phyloP scores from a whole-genome alignment of 495 filamentous ascomycete species.

The Lepidopterella palustris region DNA sequence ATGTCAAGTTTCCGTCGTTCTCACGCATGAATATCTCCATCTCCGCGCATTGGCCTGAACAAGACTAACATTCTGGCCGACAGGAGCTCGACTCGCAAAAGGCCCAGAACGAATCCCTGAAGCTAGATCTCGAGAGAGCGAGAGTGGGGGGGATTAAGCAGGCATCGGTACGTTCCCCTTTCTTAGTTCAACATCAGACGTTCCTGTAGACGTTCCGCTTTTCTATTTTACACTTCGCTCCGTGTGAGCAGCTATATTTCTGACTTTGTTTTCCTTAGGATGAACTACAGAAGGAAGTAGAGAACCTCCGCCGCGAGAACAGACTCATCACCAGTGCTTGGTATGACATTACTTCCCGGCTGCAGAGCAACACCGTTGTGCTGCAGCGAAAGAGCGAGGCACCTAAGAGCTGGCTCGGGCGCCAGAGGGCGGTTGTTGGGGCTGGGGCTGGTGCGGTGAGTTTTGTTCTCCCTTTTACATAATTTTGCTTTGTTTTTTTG shows the following conservation, averaged over 20 bases:
- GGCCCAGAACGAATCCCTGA: constrained; percentile 48
- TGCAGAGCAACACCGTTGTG: constrained; percentile 84
- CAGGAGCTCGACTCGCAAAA: constrained; percentile 35
- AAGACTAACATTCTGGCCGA: constrained; percentile 44
- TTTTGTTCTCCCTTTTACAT: not conserved
- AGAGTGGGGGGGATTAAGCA: constrained; percentile 17
- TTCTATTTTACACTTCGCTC: too few relatives aligned
- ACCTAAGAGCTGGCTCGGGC: constrained; percentile 84
- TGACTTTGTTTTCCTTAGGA: constrained; percentile 1
- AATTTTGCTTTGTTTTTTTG: not conserved
- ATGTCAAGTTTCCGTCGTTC: too few relatives aligned
- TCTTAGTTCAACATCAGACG: not conserved
- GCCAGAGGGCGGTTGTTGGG: constrained; percentile 53
- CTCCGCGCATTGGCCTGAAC: constrained; percentile 10
- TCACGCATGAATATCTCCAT: too few relatives aligned
- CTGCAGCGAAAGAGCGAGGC: constrained; percentile 66
- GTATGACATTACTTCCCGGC: constrained; percentile 77
- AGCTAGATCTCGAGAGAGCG: constrained; percentile 22
- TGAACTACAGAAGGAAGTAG: constrained; percentile 24
- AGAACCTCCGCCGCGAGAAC: constrained; percentile 56
- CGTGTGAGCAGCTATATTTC: not conserved
- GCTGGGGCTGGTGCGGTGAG: not conserved
- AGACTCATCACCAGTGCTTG: constrained; percentile 80
- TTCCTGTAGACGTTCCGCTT: too few relatives aligned
- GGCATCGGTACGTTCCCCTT: constrained; percentile 18